phyloP scores from a whole-genome alignment of 495 filamentous ascomycete species.

The Copromyces sp. region DNA sequence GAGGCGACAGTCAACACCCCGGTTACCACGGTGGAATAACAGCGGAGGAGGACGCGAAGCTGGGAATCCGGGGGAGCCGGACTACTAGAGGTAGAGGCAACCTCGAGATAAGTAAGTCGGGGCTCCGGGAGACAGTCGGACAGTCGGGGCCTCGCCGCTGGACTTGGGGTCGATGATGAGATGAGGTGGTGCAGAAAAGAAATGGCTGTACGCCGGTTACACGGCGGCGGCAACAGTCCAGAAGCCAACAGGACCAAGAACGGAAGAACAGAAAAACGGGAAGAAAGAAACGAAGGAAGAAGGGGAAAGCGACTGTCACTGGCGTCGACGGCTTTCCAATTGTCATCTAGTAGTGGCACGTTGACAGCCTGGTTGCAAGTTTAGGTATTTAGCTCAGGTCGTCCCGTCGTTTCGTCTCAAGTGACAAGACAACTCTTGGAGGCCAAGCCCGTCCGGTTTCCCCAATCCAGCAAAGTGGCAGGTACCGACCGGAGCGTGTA shows the following conservation, averaged over 20 bases:
- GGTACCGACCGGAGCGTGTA: background rate
- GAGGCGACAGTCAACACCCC: background rate
- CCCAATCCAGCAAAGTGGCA: background rate
- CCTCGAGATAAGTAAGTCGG: background rate
- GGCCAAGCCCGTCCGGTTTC: background rate
- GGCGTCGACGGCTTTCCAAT: background rate
- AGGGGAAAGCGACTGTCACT: background rate
- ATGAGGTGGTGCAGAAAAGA: background rate
- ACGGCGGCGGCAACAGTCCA: background rate
- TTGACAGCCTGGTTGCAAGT: background rate
- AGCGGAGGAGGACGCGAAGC: background rate
- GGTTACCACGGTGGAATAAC: background rate
- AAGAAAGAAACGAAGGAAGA: background rate
- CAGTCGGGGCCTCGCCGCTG: background rate
- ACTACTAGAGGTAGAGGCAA: background rate
- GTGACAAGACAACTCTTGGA: background rate
- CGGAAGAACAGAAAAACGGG: background rate
- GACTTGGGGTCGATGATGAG: background rate
- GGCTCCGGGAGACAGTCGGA: background rate
- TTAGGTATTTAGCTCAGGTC: background rate
- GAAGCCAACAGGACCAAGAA: background rate
- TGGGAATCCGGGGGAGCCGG: background rate
- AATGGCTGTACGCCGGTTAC: background rate
- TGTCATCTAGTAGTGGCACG: background rate
- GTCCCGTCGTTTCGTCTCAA: background rate